A percentile compares a stretch with the other conserved stretches of the same genome.
Evolutionary conservation across 148 eudicot genomes (phyloP).

Genomic region (Salicornia ramosissima): DNA sequence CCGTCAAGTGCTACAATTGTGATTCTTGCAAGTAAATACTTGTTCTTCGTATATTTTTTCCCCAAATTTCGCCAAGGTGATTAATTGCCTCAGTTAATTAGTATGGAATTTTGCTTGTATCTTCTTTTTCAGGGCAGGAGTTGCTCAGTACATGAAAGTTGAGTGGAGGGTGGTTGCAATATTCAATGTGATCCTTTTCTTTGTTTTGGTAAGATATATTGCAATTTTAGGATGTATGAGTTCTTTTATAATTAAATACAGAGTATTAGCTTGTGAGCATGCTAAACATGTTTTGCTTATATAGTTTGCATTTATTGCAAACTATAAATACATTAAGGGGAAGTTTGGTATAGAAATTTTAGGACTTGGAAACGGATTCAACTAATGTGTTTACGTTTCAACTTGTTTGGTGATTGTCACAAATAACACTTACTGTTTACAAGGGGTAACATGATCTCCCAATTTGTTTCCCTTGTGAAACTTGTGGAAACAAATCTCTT

Average conservation of each 20-base stretch:
- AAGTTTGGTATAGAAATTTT: no score
- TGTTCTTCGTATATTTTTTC: not conserved
- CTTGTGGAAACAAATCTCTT: no score
- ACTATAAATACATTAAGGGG: no score
- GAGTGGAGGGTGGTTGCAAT: conserved; percentile 97
- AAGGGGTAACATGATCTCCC: no score
- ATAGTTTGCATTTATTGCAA: no score
- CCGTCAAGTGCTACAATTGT: conserved; percentile 71
- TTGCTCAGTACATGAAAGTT: conserved; percentile 91
- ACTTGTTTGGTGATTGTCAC: no score
- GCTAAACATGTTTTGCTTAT: not conserved
- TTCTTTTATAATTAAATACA: not conserved
- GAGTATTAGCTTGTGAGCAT: not conserved
- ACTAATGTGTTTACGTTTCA: no score
- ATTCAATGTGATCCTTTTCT: conserved; percentile 68
- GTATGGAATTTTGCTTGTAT: not conserved
- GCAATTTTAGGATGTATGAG: not conserved
- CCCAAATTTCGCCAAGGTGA: not conserved
- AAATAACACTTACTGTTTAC: no score
- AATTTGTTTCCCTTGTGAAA: no score
- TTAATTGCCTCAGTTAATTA: conserved; percentile 1
- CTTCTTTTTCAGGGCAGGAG: conserved; percentile 68
- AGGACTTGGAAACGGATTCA: no score
- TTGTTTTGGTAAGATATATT: conserved; percentile 53
- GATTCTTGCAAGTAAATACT: conserved; percentile 86